Conservation (phyloP, 768 basidiomycete species). For the Agaricus sinodeliciosus region DNA sequence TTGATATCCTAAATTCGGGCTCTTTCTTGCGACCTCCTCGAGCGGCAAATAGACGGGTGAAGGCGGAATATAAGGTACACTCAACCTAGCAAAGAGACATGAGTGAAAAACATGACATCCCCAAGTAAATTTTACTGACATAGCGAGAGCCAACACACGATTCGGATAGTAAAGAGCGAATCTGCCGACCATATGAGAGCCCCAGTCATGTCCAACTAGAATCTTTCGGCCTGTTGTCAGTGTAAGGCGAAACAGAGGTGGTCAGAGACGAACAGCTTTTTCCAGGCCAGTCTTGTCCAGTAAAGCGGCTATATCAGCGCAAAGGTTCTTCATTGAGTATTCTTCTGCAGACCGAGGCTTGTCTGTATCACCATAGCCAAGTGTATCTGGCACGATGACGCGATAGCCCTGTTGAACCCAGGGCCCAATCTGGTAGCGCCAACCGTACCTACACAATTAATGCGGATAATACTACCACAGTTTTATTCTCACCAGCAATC, state of each 20-base stretch:
- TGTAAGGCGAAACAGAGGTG: neutral
- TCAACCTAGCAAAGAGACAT: conserved; percentile 38
- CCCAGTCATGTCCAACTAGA: conserved; percentile 81
- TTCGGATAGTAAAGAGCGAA: conserved; percentile 72
- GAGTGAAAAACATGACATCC: neutral
- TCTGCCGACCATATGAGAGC: conserved; percentile 52
- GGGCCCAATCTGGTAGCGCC: conserved; percentile 67
- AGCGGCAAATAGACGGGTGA: conserved; percentile 39
- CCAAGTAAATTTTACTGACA: conserved; percentile 36
- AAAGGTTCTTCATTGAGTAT: conserved; percentile 55
- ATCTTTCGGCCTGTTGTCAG: conserved; percentile 28
- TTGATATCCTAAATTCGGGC: conserved; percentile 63
- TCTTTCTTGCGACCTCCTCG: conserved; percentile 39
- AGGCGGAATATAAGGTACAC: conserved; percentile 63
- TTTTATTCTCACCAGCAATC: conserved; percentile 39
- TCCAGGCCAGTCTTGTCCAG: conserved; percentile 48
- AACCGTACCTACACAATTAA: conserved; percentile 50
- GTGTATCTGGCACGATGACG: conserved; percentile 55
- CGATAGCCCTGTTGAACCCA: conserved; percentile 60
- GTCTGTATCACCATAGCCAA: conserved; percentile 62
- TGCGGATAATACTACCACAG: no score
- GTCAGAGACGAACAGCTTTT: conserved; percentile 41
- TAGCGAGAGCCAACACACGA: conserved; percentile 47
- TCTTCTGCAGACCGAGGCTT: conserved; percentile 48
- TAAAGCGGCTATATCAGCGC: conserved; percentile 58